phyloP scores from a whole-genome alignment of 2,329 filamentous ascomycete species.

The Penicillium sp. region DNA sequence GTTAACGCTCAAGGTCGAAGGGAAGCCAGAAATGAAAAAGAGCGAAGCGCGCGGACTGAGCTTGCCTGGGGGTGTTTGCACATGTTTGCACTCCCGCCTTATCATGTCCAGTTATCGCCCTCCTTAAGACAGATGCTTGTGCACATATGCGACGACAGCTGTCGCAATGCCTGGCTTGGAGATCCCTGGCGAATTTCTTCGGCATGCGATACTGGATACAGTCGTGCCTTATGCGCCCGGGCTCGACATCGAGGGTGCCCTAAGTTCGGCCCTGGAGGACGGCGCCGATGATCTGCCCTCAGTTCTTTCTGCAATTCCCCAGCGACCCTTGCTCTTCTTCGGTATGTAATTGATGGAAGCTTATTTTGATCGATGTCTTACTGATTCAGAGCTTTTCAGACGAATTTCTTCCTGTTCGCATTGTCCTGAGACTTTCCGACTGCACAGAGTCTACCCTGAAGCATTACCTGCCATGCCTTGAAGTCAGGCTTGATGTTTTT shows the following conservation, averaged over 20 bases:
- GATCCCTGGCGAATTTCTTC: conserved; percentile 40
- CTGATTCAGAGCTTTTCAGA: conserved; percentile 44
- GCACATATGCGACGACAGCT: conserved; percentile 23
- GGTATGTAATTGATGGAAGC: conserved; percentile 33
- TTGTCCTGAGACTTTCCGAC: conserved; percentile 50
- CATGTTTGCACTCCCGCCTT: conserved; percentile 23
- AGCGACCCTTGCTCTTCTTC: conserved; percentile 52
- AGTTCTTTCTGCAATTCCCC: conserved; percentile 47
- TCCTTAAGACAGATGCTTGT: background rate
- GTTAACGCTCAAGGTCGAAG: conserved; percentile 2
- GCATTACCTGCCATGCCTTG: conserved; percentile 47
- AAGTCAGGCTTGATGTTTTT: conserved; percentile 50
- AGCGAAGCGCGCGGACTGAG: conserved; percentile 21
- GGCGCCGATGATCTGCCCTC: conserved; percentile 42
- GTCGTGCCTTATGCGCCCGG: conserved; percentile 42
- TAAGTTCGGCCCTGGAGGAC: conserved; percentile 45
- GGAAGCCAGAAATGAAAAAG: conserved; percentile 18
- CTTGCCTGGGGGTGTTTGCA: conserved; percentile 26
- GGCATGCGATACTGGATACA: conserved; percentile 42
- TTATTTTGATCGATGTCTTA: conserved; percentile 46
- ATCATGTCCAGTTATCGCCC: conserved; percentile 4
- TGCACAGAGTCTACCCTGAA: conserved; percentile 48
- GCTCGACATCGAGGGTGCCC: conserved; percentile 37
- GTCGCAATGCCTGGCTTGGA: conserved; percentile 35
- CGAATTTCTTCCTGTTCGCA: conserved; percentile 50